Evolutionary conservation across 2,329 filamentous ascomycete genomes (phyloP).

Genomic region (Dactylellina cionopaga): DNA sequence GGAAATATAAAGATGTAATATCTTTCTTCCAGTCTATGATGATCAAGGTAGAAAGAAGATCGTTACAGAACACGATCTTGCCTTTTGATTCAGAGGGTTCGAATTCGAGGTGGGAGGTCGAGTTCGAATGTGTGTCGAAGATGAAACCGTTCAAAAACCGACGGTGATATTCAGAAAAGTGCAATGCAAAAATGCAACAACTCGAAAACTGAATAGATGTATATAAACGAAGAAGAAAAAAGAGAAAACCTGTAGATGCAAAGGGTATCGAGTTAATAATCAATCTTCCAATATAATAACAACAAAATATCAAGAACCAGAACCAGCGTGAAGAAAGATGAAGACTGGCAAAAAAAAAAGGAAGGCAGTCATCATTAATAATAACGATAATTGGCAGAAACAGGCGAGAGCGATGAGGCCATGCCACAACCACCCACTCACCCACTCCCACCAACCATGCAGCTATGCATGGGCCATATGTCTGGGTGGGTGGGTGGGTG

Average conservation of each 20-base stretch:
- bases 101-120: neutral
- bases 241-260: conserved; percentile 14
- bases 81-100: conserved; percentile 9
- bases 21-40: too few species aligned
- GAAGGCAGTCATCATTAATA: neutral
- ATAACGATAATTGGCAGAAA: conserved; percentile 12
- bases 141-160: conserved; percentile 24
- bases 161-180: neutral
- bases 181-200: neutral
- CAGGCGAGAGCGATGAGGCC: conserved; percentile 27
- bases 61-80: conserved; percentile 29
- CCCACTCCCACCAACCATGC: too few species aligned
- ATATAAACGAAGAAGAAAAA: neutral
- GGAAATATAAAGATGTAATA: too few species aligned
- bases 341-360: neutral
- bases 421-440: neutral
- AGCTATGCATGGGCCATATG: too few species aligned
- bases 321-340: neutral
- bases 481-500: too few species aligned
- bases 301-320: neutral
- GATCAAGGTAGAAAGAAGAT: too few species aligned
- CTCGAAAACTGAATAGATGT: neutral
- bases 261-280: neutral
- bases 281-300: neutral
- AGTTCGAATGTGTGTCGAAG: neutral